phyloP scores from a whole-genome alignment of 805 yeast species.

The Yarrowia sp. region DNA sequence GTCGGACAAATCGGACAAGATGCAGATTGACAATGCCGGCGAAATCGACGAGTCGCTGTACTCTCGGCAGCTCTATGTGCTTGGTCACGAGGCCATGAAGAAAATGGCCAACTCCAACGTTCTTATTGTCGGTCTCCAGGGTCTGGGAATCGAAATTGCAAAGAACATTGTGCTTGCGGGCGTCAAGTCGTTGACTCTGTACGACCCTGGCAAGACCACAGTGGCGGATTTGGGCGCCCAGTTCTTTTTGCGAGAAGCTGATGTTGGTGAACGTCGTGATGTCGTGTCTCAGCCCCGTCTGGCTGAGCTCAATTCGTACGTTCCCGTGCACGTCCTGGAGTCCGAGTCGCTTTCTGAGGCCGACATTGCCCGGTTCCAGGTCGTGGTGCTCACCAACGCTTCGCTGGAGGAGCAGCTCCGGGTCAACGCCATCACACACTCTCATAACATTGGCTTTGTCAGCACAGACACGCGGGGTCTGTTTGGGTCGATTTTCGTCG shows the following conservation, averaged over 20 bases:
- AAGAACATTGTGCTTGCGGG: constrained; percentile 97
- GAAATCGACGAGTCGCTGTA: constrained; percentile 91
- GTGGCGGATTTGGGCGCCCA: constrained; percentile 85
- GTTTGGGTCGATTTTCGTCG: constrained; percentile 88
- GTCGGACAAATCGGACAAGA: constrained; percentile 40
- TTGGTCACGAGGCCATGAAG: constrained; percentile 98
- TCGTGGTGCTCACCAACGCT: constrained; percentile 80
- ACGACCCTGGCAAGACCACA: constrained; percentile 76
- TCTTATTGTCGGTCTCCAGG: constrained; percentile 87
- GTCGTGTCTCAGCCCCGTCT: constrained; percentile 68
- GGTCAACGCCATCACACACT: constrained; percentile 78
- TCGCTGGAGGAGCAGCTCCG: constrained; percentile 75
- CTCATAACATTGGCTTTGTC: constrained; percentile 76
- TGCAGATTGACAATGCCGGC: constrained; percentile 48
- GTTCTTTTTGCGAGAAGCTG: constrained; percentile 74
- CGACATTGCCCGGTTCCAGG: constrained; percentile 68
- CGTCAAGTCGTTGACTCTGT: constrained; percentile 85
- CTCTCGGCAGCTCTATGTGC: constrained; percentile 92
- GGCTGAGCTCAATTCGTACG: constrained; percentile 86
- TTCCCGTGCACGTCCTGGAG: constrained; percentile 74
- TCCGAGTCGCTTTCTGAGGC: constrained; percentile 60
- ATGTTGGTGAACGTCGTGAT: constrained; percentile 83
- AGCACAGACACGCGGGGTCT: constrained; percentile 84
- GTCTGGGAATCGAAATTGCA: constrained; percentile 95
- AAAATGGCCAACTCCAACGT: constrained; percentile 94